Evolutionary conservation across 306 rosid genomes (phyloP).

Genomic region (Lathyrus aphaca): DNA sequence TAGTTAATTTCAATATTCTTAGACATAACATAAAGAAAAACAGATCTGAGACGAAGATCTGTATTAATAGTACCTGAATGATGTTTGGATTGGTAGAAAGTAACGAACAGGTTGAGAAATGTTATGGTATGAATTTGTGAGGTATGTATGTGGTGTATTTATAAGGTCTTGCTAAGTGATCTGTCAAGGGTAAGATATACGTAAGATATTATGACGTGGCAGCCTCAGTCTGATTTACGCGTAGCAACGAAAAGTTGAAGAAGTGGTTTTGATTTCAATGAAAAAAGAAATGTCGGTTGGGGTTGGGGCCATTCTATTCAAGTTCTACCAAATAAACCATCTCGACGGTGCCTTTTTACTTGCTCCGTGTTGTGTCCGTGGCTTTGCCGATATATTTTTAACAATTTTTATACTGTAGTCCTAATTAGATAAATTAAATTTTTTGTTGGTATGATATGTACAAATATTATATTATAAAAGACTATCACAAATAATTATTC

Average conservation of each 20-base stretch:
- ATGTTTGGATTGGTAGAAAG: background rate
- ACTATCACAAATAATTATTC: too few species aligned
- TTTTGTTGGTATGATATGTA: too few species aligned
- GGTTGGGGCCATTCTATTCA: background rate
- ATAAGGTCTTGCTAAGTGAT: background rate
- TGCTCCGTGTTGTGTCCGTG: background rate
- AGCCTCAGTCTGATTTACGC: background rate
- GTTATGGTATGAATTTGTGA: background rate
- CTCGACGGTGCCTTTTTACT: background rate
- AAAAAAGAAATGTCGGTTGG: background rate
- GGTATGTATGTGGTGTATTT: background rate
- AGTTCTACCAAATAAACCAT: background rate
- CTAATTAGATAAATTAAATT: too few species aligned
- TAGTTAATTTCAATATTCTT: too few species aligned
- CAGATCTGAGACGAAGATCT: too few species aligned
- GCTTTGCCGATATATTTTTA: background rate
- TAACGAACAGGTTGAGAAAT: background rate
- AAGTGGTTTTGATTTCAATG: background rate
- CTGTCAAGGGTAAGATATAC: too few species aligned
- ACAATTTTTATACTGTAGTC: too few species aligned
- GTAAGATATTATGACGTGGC: background rate
- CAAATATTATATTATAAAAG: too few species aligned
- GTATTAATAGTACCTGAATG: background rate
- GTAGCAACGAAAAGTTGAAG: constrained; percentile 1
- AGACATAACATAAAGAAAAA: too few species aligned